Percentiles rank a stretch among this genome's conserved stretches.
phyloP scores from a whole-genome alignment of 257 asterid species.

The Salvia rosmarinus region DNA sequence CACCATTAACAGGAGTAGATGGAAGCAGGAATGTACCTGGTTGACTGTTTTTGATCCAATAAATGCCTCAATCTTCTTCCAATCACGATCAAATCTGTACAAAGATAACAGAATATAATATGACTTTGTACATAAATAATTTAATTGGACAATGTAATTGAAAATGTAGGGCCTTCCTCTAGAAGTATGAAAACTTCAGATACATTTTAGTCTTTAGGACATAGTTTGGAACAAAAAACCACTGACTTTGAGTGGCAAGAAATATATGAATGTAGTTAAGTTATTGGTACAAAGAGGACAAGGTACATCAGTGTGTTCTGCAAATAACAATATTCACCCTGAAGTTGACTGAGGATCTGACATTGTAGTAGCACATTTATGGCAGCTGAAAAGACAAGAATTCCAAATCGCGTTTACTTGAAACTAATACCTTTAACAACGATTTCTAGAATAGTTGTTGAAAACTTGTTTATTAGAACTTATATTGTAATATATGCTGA shows the following conservation, averaged over 20 bases:
- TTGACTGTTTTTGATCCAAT: conserved; percentile 88
- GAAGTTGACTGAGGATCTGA: background rate
- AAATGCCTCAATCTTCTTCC: conserved; percentile 98
- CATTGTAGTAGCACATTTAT: background rate
- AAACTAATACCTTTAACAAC: conserved; percentile 1
- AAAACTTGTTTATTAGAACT: conserved; percentile 18
- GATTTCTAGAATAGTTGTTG: conserved; percentile 15
- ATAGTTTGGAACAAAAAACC: conserved; percentile 23
- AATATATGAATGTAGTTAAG: conserved; percentile 4
- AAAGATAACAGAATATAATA: conserved; percentile 12
- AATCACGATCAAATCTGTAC: conserved; percentile 87
- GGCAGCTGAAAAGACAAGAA: conserved; percentile 18
- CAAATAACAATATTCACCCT: conserved; percentile 20
- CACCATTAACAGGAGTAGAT: background rate
- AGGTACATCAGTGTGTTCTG: conserved; percentile 14
- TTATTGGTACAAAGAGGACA: conserved; percentile 5
- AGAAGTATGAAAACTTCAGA: background rate
- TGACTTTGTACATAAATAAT: background rate
- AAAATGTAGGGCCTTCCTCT: conserved; percentile 11
- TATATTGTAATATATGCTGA: conserved; percentile 26
- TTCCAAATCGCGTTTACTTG: conserved; percentile 9
- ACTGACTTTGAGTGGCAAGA: conserved; percentile 6
- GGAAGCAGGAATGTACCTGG: conserved; percentile 55
- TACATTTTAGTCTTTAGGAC: conserved; percentile 17
- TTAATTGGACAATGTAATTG: conserved; percentile 14